Percentiles rank a stretch among this genome's conserved stretches.
Conservation (phyloP, 805 yeast species). For the Yamadazyma laniorum region DNA sequence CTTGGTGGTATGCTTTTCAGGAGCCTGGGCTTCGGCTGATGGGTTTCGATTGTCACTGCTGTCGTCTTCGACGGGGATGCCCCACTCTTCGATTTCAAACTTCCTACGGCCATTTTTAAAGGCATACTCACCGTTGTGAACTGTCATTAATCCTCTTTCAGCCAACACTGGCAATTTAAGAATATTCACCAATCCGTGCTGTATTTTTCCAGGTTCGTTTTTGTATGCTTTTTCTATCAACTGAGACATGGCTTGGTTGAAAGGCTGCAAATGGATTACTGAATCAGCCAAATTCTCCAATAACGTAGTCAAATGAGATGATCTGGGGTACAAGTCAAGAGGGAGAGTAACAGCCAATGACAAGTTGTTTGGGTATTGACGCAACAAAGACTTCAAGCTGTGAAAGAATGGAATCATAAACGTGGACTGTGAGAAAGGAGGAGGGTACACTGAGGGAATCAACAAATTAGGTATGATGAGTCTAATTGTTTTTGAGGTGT, state of each 20-base stretch:
- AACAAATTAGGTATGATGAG: constrained; percentile 73
- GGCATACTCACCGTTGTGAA: constrained; percentile 72
- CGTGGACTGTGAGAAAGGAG: constrained; percentile 43
- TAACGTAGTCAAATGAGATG: constrained; percentile 44
- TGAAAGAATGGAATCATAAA: constrained; percentile 61
- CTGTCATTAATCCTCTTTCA: constrained; percentile 78
- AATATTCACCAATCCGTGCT: constrained; percentile 83
- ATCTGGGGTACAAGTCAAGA: constrained; percentile 63
- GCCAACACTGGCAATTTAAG: constrained; percentile 68
- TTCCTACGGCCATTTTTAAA: constrained; percentile 79
- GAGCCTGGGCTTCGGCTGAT: constrained; percentile 9
- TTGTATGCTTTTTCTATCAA: constrained; percentile 67
- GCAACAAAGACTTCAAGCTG: constrained; percentile 52
- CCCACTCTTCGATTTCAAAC: constrained; percentile 91
- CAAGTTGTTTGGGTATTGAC: constrained; percentile 45
- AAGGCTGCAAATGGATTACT: constrained; percentile 75
- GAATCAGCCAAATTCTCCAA: constrained; percentile 62
- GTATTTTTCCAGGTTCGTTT: constrained; percentile 69
- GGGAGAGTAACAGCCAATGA: constrained; percentile 57
- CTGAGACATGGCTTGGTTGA: constrained; percentile 68
- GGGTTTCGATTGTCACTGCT: constrained; percentile 32
- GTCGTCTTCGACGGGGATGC: constrained; percentile 94
- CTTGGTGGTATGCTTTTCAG: constrained; percentile 29
- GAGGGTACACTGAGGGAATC: constrained; percentile 72
- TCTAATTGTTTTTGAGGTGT: constrained; percentile 53